These are phyloP conservation scores for Plasmodium gallinaceum DNA, from an alignment of 169 alveolate species.

Conservation along the genomic window DNA sequence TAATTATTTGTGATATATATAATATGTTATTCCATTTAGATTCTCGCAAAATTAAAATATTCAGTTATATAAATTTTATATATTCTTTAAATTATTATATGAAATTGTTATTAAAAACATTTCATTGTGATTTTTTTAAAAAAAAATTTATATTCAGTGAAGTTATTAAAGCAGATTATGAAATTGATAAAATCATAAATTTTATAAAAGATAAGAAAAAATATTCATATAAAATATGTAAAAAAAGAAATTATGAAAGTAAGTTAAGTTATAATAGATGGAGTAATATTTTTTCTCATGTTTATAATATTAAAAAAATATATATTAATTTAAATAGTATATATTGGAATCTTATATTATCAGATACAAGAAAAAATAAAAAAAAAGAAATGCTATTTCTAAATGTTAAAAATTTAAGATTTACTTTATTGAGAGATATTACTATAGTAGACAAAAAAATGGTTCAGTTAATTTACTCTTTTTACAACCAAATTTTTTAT, in stretches of 20 bases:
- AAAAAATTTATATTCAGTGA: not conserved
- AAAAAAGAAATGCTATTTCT: conserved; percentile 3
- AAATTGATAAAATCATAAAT: not conserved
- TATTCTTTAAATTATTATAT: not conserved
- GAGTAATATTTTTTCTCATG: not conserved
- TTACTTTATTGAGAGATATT: not conserved
- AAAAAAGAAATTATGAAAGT: not conserved
- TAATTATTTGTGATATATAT: not conserved
- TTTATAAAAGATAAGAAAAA: not conserved
- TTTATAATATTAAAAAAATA: not conserved
- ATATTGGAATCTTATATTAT: not conserved
- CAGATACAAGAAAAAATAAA: not conserved
- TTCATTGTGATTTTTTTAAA: conserved; percentile 1
- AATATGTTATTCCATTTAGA: not conserved
- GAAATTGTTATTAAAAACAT: not conserved
- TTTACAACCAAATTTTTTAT: not conserved
- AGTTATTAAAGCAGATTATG: not conserved
- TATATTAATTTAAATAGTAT: conserved; percentile 7
- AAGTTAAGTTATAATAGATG: not conserved
- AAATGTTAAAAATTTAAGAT: not conserved
- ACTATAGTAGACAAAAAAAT: not conserved
- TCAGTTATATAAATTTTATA: not conserved
- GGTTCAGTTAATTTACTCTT: not conserved
- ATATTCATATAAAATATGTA: not conserved
- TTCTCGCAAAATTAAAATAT: not conserved